phyloP scores from a whole-genome alignment of 2,329 filamentous ascomycete species.

The Elsinoe necatrix region DNA sequence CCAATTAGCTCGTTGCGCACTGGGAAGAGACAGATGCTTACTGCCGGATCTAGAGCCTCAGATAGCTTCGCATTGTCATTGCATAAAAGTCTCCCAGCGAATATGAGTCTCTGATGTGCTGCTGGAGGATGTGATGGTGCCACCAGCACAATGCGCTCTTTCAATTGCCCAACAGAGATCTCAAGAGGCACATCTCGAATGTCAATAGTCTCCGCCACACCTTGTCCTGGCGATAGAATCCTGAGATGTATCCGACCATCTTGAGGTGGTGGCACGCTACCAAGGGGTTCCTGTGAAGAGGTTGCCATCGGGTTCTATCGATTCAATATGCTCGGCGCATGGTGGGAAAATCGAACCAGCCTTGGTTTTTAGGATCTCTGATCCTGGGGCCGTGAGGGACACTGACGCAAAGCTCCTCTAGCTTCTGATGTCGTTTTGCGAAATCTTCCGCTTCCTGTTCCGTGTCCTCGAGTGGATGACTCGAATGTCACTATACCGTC shows the following conservation, averaged over 20 bases:
- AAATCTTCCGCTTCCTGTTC: too few species aligned
- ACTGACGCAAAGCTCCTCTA: neutral
- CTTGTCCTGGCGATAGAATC: slow-evolving; percentile 17
- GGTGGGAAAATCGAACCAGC: neutral
- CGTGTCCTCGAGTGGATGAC: neutral
- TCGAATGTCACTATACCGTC: neutral
- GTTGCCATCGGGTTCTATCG: neutral
- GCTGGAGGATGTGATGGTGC: slow-evolving; percentile 41
- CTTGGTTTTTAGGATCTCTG: too few species aligned
- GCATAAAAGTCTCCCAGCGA: slow-evolving; percentile 46
- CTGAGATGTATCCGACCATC: slow-evolving; percentile 14
- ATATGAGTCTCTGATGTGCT: slow-evolving; percentile 49
- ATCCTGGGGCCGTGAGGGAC: neutral
- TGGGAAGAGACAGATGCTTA: slow-evolving; percentile 23
- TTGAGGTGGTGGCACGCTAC: neutral
- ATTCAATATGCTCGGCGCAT: neutral
- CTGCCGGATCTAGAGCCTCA: slow-evolving; percentile 44
- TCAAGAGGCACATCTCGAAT: slow-evolving; percentile 20
- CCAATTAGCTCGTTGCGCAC: neutral
- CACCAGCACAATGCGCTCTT: slow-evolving; percentile 41
- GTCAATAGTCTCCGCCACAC: slow-evolving; percentile 12
- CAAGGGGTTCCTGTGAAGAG: neutral
- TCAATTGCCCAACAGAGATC: slow-evolving; percentile 46
- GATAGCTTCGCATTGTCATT: slow-evolving; percentile 42
- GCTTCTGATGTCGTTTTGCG: neutral